Evolutionary conservation across 2,329 filamentous ascomycete genomes (phyloP).

Genomic region (Calonectria henricotiae): DNA sequence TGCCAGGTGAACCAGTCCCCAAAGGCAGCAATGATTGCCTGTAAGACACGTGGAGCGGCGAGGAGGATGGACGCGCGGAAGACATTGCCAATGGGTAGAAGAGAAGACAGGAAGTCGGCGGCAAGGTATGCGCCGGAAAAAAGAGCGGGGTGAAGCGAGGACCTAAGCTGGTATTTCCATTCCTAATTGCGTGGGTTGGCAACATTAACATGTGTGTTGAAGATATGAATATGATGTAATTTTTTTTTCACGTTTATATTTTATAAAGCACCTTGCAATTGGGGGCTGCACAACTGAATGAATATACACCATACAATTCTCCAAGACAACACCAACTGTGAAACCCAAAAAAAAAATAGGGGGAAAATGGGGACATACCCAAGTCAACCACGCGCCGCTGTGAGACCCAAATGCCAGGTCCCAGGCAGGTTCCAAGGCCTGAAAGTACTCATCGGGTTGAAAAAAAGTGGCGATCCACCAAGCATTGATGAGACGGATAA

Average conservation of each 20-base stretch:
- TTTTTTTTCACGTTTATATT: not conserved
- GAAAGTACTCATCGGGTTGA: constrained; percentile 98
- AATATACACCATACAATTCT: not conserved
- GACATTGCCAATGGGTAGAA: constrained; percentile 70
- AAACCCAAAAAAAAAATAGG: constrained; percentile 12
- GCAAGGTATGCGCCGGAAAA: constrained; percentile 84
- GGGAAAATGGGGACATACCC: constrained; percentile 73
- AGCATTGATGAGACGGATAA: constrained; percentile 85
- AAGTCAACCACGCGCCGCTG: constrained; percentile 93
- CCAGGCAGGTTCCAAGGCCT: constrained; percentile 96
- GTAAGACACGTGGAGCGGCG: constrained; percentile 81
- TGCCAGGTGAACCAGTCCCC: constrained; percentile 93
- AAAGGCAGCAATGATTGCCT: constrained; percentile 83
- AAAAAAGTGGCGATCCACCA: constrained; percentile 90
- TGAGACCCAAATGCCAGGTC: constrained; percentile 83
- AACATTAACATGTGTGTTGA: not conserved
- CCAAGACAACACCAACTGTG: not conserved
- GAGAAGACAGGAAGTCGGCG: constrained; percentile 70
- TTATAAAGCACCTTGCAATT: not conserved
- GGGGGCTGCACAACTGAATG: not conserved
- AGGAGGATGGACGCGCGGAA: constrained; percentile 79
- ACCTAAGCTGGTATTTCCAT: constrained; percentile 91
- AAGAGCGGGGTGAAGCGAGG: constrained; percentile 90
- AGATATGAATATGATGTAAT: not conserved
- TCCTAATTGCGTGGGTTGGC: constrained; percentile 73